Base-by-base conservation (phyloP, 2,329 filamentous ascomycete species). In the Colletotrichum camelliae region DNA sequence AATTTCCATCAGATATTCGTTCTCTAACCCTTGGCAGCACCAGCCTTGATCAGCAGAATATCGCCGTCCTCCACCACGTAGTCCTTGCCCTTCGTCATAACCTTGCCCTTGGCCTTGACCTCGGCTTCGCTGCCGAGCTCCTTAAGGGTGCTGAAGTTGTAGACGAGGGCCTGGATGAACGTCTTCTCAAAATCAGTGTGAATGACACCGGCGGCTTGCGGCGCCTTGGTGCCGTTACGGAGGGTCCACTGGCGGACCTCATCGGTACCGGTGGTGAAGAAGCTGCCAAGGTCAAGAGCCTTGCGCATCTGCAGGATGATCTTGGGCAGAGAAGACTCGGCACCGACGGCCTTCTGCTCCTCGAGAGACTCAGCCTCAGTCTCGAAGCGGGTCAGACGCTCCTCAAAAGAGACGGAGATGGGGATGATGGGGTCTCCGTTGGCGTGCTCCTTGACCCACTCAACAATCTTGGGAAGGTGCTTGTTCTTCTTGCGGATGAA, bases 401-500 rank as follows among this genome's bases (percentile, higher is more conserved):
- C 96, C 88, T 99, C 97, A 80, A 97, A 96, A 43, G 91, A 93
- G 72, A 98, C 94, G 1, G 97, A 98, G 81, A 99, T 93, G 77
- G 96, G 97, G 75, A 99, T 95, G 82, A 98, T 93, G 67, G 96
- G 95, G 83, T 98, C 96, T 74, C 95, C 96, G 69, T 92, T 86
- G 7, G 96, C 95, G 85, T 99, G 91, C 84, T 94, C 92, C 89
- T 98, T 98, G 86, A 98, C 93, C 97, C 97, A 99, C 84, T 97
- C 94, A 76, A 94, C 95, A 80, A 98, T 93, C 88, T 96, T 97
- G 79, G 94, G 92, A 72, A 99, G 92, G 88, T 99, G 93, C 93
- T 99, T 99, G 92, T 99, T 99, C 94, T 98, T 99, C 89, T 98
- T 97, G 82, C 97, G 94, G 83, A 98, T 93, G 86, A 96, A 99